Base-by-base conservation (phyloP, 176 grass and related monocot species). In the Musa beccarii region DNA sequence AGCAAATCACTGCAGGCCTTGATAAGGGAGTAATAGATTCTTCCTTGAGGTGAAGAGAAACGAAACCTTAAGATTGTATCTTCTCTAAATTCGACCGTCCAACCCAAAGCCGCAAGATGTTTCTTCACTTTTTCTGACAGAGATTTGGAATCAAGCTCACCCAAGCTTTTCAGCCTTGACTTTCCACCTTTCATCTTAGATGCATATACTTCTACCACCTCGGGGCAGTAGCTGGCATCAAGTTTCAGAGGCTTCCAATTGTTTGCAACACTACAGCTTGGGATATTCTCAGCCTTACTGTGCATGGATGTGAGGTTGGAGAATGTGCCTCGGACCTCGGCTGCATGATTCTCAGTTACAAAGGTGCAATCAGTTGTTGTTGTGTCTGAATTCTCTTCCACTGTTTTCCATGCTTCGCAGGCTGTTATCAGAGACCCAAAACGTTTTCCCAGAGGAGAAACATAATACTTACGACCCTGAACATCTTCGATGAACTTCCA, bases 31-130 rank as follows among this genome's bases (percentile, higher is more conserved):
- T 81, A 66, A 68, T 84, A 86, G 17, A 28, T 70, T 69, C 82
- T 89, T 10, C 86, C 84, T 11, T 59, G 73, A 19, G 85, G 92
- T 52, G 88, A 91, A 59, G 51, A 43, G 8, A 81, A 96, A 17
- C 84, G 74, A 68, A 73, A 83, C 55, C 76, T 78, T 68, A 19
- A 16, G 0, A 65, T 26, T 21, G 49, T 54, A n/a, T 87, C 79
- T 34, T 9, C n/a, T 84, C 1, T 91, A 72, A 78, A 55, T 21
- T 85, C 74, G 76, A 91, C 88, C 51, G 22, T 84, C 92, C 92
- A 96, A 70, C 92, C 88, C 74, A 91, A 74, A 78, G 84, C 74
- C 79, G 87, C 72, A 5, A 96, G 76, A 86, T 96, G 92, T 53
- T 71, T 91, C 83, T 86, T 91, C 69, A 96, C 17, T 29, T 87